Base-by-base conservation (phyloP, 768 basidiomycete genomes). In the Mycena alexandri region DNA sequence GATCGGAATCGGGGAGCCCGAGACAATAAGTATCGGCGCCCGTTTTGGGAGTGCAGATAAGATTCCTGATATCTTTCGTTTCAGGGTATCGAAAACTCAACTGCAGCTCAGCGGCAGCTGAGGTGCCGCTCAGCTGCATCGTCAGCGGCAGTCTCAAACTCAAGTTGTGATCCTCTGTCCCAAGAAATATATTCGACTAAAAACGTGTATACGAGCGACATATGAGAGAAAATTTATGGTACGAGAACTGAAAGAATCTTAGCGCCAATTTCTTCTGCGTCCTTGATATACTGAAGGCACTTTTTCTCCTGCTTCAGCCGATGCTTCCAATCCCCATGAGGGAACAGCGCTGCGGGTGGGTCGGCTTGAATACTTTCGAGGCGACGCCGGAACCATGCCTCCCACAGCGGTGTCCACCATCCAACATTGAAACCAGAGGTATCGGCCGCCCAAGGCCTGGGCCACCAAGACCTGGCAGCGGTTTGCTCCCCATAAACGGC, bases 331-430 rank as follows among this genome's bases (percentile, higher is more conserved):
- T 11, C 10, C 7, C 11, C 19, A 46, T 60, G 59, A 3, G 47
- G 22, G 2, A 29, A 1, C 5, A 60, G 46, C 11, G 4, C 17
- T 13, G 3, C 38, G 3, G 25, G 10, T 29, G 29, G 29, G 2
- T 25, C 48, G 17, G 60, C 53, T n/a, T 70, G 59, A 16, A 64
- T 36, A 36, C 71, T 70, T 4, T 42, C n/a, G 8, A 71, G 51
- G 6, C 53, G 65, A 21, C 51, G 43, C 24, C 64, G 59, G 60
- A 66, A 76, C 75, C 74, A 76, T 16, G 54, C 52, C 25, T 76
- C 72, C 41, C 71, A 69, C 46, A 67, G 53, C 8, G 61, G 44
- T 1, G 73, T 71, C 75, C 75, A 76, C 48, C 69, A 65, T 10
- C 71, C 68, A 12, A 71, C 54, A 44, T 72, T 68, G 42, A 69